A percentile compares a stretch with the other conserved stretches of the same genome.
These are phyloP conservation scores for Amphichorda felina DNA, from an alignment of 2,329 filamentous ascomycete species.

Conservation along the genomic window DNA sequence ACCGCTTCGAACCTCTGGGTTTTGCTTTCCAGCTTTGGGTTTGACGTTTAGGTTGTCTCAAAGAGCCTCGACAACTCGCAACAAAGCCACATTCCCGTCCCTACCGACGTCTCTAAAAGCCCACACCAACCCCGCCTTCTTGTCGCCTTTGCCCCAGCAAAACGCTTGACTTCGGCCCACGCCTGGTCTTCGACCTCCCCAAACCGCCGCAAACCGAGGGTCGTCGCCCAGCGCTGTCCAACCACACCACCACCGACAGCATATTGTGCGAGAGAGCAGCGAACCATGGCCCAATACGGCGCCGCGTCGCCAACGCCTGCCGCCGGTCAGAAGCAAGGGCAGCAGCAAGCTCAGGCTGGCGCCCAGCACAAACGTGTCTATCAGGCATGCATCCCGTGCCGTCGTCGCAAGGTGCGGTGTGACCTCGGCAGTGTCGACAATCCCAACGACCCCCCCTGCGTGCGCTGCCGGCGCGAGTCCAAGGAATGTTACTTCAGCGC, in stretches of 20 bases:
- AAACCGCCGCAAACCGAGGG: conserved; percentile 23
- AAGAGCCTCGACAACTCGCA: too few species aligned
- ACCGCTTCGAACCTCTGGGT: too few species aligned
- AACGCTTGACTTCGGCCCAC: conserved; percentile 2
- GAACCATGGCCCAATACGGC: conserved; percentile 3
- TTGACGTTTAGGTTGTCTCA: too few species aligned
- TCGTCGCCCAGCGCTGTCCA: neutral
- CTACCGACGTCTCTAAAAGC: too few species aligned
- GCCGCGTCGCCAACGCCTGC: conserved; percentile 6
- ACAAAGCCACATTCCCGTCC: too few species aligned
- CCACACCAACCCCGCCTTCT: too few species aligned
- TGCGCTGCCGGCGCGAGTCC: conserved; percentile 84
- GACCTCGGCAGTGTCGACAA: conserved; percentile 73
- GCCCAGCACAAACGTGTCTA: conserved; percentile 45
- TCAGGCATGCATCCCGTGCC: conserved; percentile 51
- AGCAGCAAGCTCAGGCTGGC: conserved; percentile 4
- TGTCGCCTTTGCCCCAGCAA: too few species aligned
- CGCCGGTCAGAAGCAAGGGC: conserved; percentile 5
- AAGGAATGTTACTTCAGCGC: conserved; percentile 97
- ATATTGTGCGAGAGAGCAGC: neutral
- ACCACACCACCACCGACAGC: neutral
- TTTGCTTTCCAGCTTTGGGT: too few species aligned
- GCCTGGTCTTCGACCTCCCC: conserved; percentile 11
- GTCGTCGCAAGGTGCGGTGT: conserved; percentile 49
- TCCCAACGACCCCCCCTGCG: conserved; percentile 86